Evolutionary conservation across 78 protist genomes (phyloP).

Genomic region (Guillardia theta): DNA sequence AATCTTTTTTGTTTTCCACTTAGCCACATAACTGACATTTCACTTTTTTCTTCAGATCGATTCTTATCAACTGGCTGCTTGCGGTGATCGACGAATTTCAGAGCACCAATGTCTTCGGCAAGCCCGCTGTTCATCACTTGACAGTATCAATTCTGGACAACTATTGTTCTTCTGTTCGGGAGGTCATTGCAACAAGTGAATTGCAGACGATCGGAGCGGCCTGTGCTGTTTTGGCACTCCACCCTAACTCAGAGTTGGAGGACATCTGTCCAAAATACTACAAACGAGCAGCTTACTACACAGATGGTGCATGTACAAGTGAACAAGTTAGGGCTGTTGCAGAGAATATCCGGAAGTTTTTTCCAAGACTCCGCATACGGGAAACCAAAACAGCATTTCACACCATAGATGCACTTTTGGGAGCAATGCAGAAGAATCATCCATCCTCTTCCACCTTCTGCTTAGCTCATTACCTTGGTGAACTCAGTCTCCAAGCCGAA

Average conservation of each 20-base stretch:
- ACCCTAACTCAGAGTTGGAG: neutral
- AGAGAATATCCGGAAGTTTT: neutral
- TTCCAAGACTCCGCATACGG: neutral
- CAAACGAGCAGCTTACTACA: conserved; percentile 4
- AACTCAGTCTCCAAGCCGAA: conserved; percentile 9
- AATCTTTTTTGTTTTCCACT: neutral
- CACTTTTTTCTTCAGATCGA: neutral
- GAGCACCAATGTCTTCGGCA: neutral
- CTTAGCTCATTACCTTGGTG: conserved; percentile 28
- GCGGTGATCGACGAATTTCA: conserved; percentile 37
- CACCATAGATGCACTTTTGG: neutral
- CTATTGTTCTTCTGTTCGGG: neutral
- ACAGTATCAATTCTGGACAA: neutral
- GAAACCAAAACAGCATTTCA: neutral
- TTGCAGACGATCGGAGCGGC: conserved; percentile 33
- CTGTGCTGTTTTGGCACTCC: neutral
- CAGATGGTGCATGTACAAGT: conserved; percentile 10
- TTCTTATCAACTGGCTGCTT: conserved; percentile 39
- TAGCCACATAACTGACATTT: neutral
- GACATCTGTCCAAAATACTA: neutral
- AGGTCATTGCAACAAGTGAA: neutral
- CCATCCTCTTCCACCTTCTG: conserved; percentile 10
- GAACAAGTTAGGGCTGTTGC: neutral
- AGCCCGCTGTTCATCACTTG: conserved; percentile 8
- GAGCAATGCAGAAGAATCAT: conserved; percentile 5